Conservation (phyloP, 2,329 filamentous ascomycete species). For the Colletotrichum agaves region DNA sequence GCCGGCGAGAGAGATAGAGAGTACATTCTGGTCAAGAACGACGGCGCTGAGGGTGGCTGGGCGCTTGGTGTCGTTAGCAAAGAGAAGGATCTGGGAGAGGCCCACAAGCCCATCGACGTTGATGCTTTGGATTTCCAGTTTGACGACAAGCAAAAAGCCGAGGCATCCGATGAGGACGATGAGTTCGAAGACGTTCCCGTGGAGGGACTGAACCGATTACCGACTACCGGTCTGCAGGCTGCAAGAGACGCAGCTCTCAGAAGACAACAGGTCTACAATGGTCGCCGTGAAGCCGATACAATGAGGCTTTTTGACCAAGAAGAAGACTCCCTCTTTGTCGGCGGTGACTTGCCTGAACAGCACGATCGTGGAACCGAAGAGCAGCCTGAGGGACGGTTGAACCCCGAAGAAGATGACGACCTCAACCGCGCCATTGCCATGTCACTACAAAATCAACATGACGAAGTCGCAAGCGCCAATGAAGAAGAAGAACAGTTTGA, state of each 20-base stretch:
- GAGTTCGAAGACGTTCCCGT: conserved; percentile 95
- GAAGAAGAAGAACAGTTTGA: conserved; percentile 59
- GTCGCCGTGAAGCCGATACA: conserved; percentile 23
- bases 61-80: conserved; percentile 92
- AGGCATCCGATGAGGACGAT: conserved; percentile 72
- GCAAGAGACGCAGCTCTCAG: conserved; percentile 13
- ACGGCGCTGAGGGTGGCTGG: conserved; percentile 95
- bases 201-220: conserved; percentile 86
- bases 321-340: conserved; percentile 68
- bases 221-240: conserved; percentile 45
- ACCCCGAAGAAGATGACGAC: conserved; percentile 65
- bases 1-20: conserved; percentile 90
- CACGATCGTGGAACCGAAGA: conserved; percentile 33
- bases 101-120: conserved; percentile 91
- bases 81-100: conserved; percentile 81
- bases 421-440: conserved; percentile 85
- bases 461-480: conserved; percentile 46
- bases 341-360: conserved; percentile 42
- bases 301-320: conserved; percentile 48
- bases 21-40: conserved; percentile 96
- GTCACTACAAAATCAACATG: conserved; percentile 77
- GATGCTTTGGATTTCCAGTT: conserved; percentile 73
- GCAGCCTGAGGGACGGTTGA: conserved; percentile 51
- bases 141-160: conserved; percentile 67
- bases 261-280: conserved; percentile 11